These are phyloP conservation scores for Chytridiales sp. DNA, from an alignment of 371 early-diverging fungal species.

Conservation along the genomic window DNA sequence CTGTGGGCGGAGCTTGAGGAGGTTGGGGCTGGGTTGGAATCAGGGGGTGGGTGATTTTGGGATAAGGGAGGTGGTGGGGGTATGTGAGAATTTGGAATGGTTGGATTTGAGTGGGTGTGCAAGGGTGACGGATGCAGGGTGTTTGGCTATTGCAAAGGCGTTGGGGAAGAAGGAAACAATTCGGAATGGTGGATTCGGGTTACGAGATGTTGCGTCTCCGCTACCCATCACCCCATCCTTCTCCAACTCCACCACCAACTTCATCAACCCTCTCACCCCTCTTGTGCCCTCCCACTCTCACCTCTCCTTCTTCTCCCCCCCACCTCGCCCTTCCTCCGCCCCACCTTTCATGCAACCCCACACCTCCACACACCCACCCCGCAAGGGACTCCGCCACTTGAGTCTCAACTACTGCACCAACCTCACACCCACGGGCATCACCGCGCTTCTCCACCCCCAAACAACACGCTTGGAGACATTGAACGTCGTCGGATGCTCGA, in stretches of 20 bases:
- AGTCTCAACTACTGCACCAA: background rate
- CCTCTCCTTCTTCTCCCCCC: background rate
- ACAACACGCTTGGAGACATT: too few species aligned
- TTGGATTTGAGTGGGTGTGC: conserved; percentile 27
- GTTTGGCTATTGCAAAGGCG: conserved; percentile 11
- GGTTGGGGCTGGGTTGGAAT: conserved; percentile 21
- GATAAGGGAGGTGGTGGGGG: conserved; percentile 19
- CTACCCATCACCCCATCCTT: background rate
- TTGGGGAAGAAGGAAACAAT: background rate
- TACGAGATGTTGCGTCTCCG: background rate
- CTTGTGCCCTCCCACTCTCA: background rate
- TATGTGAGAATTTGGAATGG: conserved; percentile 25
- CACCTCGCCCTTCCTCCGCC: conserved; percentile 3
- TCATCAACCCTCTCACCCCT: background rate
- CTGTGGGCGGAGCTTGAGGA: conserved; percentile 15
- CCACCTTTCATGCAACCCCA: background rate
- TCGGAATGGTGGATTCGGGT: background rate
- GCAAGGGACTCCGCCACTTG: background rate
- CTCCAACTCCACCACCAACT: background rate
- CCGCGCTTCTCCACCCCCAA: too few species aligned
- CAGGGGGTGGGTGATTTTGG: conserved; percentile 14
- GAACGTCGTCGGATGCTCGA: too few species aligned
- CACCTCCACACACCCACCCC: background rate
- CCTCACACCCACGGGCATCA: background rate
- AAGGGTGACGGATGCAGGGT: conserved; percentile 16